These are phyloP conservation scores for Penicillium sp. DNA, from an alignment of 2,329 filamentous ascomycete species.

Conservation along the genomic window DNA sequence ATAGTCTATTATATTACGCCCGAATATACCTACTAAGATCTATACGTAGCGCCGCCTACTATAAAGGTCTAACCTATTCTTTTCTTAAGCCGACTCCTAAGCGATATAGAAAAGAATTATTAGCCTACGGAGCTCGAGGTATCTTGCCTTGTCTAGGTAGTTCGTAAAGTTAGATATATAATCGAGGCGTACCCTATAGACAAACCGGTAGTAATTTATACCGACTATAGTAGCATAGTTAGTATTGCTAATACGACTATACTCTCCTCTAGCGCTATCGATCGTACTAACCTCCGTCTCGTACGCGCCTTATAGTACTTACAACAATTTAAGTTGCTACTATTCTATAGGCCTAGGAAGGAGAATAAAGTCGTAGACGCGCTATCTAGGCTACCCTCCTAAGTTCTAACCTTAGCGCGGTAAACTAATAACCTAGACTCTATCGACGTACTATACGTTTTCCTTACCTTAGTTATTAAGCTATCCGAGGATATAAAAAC, in stretches of 20 bases:
- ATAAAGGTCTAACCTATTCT: background rate
- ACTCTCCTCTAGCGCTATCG: background rate
- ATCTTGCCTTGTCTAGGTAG: background rate
- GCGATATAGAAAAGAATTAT: background rate
- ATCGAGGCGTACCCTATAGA: background rate
- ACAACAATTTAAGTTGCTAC: background rate
- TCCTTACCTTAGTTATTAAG: background rate
- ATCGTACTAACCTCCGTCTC: background rate
- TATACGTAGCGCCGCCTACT: background rate
- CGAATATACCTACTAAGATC: background rate
- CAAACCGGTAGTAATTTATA: background rate
- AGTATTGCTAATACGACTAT: background rate
- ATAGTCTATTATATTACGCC: background rate
- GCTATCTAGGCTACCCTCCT: too few relatives aligned
- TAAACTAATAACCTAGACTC: background rate
- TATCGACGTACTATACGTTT: background rate
- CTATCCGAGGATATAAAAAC: background rate
- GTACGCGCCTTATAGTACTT: background rate
- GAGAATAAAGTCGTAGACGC: background rate
- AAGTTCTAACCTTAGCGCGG: too few relatives aligned
- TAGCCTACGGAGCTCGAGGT: background rate
- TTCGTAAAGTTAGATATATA: background rate
- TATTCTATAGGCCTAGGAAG: background rate
- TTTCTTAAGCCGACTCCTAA: background rate
- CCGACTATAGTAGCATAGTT: background rate